phyloP scores from a whole-genome alignment of 768 basidiomycete genomes.

The Naganishia kalamii region DNA sequence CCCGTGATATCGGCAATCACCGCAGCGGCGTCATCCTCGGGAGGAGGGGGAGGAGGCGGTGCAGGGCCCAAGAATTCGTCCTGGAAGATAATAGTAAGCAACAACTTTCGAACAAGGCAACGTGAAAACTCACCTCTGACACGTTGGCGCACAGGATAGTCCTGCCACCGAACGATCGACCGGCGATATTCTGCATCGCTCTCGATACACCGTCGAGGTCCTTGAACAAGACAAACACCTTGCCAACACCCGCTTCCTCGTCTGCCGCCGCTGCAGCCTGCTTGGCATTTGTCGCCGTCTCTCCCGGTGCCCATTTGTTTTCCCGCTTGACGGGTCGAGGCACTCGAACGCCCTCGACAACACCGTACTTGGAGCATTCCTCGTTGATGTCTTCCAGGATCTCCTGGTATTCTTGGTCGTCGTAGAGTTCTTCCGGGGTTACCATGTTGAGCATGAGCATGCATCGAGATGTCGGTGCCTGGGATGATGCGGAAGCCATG shows the following conservation, averaged over 20 bases:
- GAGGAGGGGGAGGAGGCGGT: constrained; percentile 42
- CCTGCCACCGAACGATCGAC: constrained; percentile 42
- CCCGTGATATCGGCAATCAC: constrained; percentile 43
- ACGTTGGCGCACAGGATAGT: constrained; percentile 45
- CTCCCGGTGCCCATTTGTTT: constrained; percentile 30
- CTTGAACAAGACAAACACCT: constrained; percentile 86
- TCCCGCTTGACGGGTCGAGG: constrained; percentile 68
- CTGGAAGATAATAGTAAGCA: constrained; percentile 21
- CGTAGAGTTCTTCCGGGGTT: constrained; percentile 76
- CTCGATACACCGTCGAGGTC: constrained; percentile 58
- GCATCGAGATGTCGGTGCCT: constrained; percentile 68
- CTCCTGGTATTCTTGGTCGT: constrained; percentile 89
- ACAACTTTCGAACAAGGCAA: background rate
- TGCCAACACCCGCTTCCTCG: constrained; percentile 85
- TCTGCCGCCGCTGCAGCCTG: constrained; percentile 59
- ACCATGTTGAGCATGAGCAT: constrained; percentile 99
- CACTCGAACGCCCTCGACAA: constrained; percentile 76
- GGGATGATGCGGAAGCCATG: constrained; percentile 28
- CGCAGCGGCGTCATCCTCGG: constrained; percentile 41
- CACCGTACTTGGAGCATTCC: constrained; percentile 74
- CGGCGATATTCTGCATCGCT: constrained; percentile 67
- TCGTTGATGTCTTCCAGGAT: constrained; percentile 90
- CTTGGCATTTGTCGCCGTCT: constrained; percentile 57
- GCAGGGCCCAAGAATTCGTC: constrained; percentile 43
- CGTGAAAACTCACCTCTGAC: constrained; percentile 36